Evolutionary conservation across 306 rosid species (phyloP).

Genomic region (Corylus avellana): DNA sequence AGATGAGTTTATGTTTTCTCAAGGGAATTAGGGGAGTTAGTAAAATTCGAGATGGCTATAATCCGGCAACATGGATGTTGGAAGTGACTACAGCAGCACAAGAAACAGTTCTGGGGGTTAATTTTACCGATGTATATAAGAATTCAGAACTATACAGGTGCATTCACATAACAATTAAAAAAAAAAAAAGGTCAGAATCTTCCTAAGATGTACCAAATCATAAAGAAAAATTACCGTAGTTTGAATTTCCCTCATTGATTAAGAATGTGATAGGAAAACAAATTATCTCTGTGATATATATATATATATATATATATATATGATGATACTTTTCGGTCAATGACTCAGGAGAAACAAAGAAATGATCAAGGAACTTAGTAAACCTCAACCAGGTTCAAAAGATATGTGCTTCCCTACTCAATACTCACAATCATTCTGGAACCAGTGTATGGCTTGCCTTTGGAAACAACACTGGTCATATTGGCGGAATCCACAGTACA

Average conservation of each 20-base stretch:
- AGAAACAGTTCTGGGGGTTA: constrained; percentile 62
- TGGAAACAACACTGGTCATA: constrained; percentile 87
- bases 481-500: constrained; percentile 86
- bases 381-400: constrained; percentile 58
- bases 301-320: not conserved
- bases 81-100: constrained; percentile 75
- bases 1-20: not conserved
- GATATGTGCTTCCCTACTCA: constrained; percentile 65
- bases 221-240: too few species aligned
- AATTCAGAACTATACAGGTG: constrained; percentile 58
- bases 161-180: not conserved
- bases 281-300: not conserved
- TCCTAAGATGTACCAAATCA: not conserved
- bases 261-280: too few species aligned
- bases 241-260: not conserved
- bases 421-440: constrained; percentile 63
- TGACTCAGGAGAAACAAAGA: constrained; percentile 71
- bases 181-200: not conserved
- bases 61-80: constrained; percentile 99
- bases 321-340: not conserved
- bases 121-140: constrained; percentile 56
- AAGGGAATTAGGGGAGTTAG: constrained; percentile 76
- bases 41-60: constrained; percentile 69
- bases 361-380: constrained; percentile 61
- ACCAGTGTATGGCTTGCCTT: constrained; percentile 73